Conservation (phyloP, 169 alveolate genomes). For the Miamiensis avidus region DNA sequence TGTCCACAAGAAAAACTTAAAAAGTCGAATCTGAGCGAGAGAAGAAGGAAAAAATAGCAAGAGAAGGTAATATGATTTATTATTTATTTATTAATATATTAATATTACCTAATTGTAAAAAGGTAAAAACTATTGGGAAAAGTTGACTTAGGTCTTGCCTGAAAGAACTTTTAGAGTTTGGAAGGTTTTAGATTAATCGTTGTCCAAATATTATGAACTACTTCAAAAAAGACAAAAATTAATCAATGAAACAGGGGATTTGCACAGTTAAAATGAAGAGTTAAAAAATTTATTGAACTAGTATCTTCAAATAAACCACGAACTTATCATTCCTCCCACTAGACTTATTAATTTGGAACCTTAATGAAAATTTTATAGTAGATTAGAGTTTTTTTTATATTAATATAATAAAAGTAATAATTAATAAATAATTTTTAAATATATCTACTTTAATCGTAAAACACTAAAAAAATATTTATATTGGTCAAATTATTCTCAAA, state of each 20-base stretch:
- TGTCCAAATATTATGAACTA: constrained; percentile 45
- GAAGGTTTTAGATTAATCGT: constrained; percentile 38
- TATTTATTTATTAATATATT: no score
- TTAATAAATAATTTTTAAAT: no score
- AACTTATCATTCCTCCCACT: constrained; percentile 45
- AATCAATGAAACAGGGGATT: constrained; percentile 45
- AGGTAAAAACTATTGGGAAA: constrained; percentile 50
- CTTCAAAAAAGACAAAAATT: constrained; percentile 40
- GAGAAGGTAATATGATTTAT: constrained; percentile 23
- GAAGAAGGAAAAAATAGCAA: constrained; percentile 48
- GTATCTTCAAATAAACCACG: constrained; percentile 46
- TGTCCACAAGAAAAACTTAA: constrained; percentile 38
- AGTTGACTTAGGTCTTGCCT: constrained; percentile 44
- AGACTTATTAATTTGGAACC: constrained; percentile 39
- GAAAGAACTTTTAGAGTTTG: constrained; percentile 49
- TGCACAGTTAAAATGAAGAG: constrained; percentile 48
- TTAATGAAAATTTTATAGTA: no score
- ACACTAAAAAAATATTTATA: no score
- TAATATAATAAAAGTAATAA: no score
- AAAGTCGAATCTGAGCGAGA: constrained; percentile 50
- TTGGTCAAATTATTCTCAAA: no score
- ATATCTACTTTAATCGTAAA: no score
- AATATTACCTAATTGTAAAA: background rate
- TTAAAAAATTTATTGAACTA: constrained; percentile 36
- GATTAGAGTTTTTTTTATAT: no score